Evolutionary conservation across 495 filamentous ascomycete species (phyloP).

Genomic region (Penicillium roqueforti): DNA sequence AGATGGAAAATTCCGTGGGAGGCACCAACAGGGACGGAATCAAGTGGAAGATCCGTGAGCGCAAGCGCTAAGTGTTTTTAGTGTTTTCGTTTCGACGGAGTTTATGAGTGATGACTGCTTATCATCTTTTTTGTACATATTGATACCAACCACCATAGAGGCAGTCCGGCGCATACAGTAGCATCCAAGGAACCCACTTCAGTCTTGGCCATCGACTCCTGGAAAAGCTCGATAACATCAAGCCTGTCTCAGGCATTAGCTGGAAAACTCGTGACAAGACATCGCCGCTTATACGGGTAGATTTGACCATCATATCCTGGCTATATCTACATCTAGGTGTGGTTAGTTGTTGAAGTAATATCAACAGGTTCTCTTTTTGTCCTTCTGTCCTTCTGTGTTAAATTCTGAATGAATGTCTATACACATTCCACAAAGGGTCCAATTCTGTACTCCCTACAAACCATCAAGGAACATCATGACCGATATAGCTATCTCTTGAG

Average conservation of each 20-base stretch:
- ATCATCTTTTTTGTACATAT: constrained; percentile 15
- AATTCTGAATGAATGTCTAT: neutral
- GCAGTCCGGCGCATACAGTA: constrained; percentile 8
- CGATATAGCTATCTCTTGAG: neutral
- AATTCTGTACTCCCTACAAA: neutral
- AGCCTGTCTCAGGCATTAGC: neutral
- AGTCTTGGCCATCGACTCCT: neutral
- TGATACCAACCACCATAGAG: constrained; percentile 13
- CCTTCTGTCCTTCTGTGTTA: too few species aligned
- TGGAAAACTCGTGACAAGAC: neutral
- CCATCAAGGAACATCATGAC: neutral
- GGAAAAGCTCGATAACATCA: neutral
- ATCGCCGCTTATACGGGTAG: neutral
- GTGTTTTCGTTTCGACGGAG: constrained; percentile 7
- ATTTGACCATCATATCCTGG: neutral
- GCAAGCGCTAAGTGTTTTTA: constrained; percentile 61
- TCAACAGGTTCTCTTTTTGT: neutral
- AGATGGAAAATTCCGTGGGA: constrained; percentile 76
- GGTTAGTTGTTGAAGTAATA: neutral
- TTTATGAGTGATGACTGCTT: constrained; percentile 27
- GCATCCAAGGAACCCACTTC: constrained; percentile 1
- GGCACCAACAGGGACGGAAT: constrained; percentile 76
- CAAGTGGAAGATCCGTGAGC: constrained; percentile 77
- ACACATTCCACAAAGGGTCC: neutral
- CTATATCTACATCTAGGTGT: neutral